Conservation (phyloP, 2,329 filamentous ascomycete species). For the Celoporthe dispersa region DNA sequence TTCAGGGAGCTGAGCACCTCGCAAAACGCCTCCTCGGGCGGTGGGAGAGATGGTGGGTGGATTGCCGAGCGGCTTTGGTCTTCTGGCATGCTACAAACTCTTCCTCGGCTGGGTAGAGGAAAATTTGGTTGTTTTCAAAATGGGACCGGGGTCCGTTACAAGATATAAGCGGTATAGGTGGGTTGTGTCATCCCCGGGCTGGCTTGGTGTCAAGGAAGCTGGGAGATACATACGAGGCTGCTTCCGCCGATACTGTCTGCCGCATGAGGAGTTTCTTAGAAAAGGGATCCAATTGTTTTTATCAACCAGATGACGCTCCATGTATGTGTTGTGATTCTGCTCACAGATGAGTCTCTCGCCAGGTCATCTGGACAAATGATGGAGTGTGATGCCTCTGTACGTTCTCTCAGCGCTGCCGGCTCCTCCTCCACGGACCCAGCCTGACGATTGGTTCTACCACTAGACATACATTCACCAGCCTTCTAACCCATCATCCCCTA, state of each 20-base stretch:
- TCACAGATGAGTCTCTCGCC: neutral
- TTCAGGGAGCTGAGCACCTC: neutral
- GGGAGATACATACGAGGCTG: neutral
- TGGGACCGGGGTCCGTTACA: neutral
- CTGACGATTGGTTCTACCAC: neutral
- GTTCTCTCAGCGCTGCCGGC: neutral
- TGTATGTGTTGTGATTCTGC: neutral
- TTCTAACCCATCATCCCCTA: neutral
- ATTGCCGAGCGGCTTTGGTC: neutral
- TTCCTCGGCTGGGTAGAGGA: neutral
- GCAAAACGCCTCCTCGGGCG: neutral
- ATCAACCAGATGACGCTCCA: neutral
- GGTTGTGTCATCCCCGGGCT: neutral
- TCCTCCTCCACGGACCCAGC: too few relatives aligned
- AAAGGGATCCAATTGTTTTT: neutral
- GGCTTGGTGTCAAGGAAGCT: neutral
- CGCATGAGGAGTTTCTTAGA: neutral
- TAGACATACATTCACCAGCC: neutral
- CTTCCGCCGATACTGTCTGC: neutral
- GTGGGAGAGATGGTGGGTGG: neutral
- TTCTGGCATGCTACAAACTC: neutral
- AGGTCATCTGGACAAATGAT: too few relatives aligned
- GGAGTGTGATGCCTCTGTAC: neutral
- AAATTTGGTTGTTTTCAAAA: neutral
- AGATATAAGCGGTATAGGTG: neutral